These are phyloP conservation scores for Fusarium setosum DNA, from an alignment of 2,329 filamentous ascomycete species.

Conservation along the genomic window DNA sequence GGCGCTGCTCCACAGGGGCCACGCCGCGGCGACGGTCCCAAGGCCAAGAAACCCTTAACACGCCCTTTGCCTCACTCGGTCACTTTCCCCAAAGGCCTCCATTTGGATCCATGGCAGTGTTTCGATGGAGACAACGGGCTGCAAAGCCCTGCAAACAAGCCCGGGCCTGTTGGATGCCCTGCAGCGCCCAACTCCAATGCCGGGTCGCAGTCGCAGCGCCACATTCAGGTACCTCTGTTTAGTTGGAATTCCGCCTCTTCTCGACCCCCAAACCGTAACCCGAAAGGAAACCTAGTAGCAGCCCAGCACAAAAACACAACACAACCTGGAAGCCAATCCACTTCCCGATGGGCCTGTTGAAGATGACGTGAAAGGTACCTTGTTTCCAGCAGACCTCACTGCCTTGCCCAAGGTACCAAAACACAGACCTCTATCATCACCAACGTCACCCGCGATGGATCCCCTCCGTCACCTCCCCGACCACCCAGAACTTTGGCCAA, in stretches of 20 bases:
- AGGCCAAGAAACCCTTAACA: slow-evolving; percentile 13
- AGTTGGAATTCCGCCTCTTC: slow-evolving; percentile 32
- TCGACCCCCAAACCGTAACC: slow-evolving; percentile 32
- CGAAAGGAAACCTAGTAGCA: slow-evolving; percentile 7
- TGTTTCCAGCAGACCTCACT: slow-evolving; percentile 14
- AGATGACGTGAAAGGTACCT: slow-evolving; percentile 28
- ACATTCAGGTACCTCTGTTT: slow-evolving; percentile 22
- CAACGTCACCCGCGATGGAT: slow-evolving; percentile 36
- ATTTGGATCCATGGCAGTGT: neutral
- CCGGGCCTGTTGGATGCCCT: slow-evolving; percentile 29
- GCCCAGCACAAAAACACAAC: slow-evolving; percentile 6
- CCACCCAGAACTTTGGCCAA: slow-evolving; percentile 33
- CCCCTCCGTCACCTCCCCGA: slow-evolving; percentile 13
- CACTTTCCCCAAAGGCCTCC: slow-evolving; percentile 12
- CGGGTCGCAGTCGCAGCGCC: slow-evolving; percentile 23
- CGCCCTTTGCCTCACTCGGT: slow-evolving; percentile 27
- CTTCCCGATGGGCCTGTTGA: slow-evolving; percentile 26
- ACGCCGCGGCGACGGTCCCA: slow-evolving; percentile 2
- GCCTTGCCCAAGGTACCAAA: slow-evolving; percentile 20
- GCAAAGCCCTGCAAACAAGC: slow-evolving; percentile 11
- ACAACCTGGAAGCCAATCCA: slow-evolving; percentile 26
- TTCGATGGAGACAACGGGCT: slow-evolving; percentile 13
- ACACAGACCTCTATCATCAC: slow-evolving; percentile 20
- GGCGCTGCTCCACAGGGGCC: slow-evolving; percentile 5
- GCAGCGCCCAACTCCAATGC: slow-evolving; percentile 9